A percentile compares a stretch with the other conserved stretches of the same genome.
These are phyloP conservation scores for Skeletonema menzelii DNA, from an alignment of 108 stramenopile genomes.

Conservation along the genomic window DNA sequence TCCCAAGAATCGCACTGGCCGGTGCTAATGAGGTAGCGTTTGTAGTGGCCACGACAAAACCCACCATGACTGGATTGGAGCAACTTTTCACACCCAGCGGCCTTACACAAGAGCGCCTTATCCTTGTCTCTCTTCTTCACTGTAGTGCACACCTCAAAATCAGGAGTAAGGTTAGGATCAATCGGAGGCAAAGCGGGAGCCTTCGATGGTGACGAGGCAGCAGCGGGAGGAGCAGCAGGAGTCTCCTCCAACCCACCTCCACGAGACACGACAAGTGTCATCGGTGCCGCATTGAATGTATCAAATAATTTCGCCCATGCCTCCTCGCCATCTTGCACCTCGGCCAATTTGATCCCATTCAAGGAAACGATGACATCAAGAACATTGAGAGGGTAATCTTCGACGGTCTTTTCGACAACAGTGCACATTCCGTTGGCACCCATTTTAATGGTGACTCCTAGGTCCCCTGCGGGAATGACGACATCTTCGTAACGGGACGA, in stretches of 20 bases:
- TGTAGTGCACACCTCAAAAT: background rate
- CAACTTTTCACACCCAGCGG: conserved; percentile 31
- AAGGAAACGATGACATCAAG: conserved; percentile 14
- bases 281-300: conserved; percentile 5
- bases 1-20: conserved; percentile 9
- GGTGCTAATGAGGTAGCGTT: conserved; percentile 9
- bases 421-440: conserved; percentile 1
- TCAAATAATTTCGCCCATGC: conserved; percentile 13
- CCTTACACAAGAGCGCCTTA: conserved; percentile 22
- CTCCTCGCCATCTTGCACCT: conserved; percentile 10
- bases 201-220: background rate
- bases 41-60: conserved; percentile 37
- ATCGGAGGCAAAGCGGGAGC: background rate
- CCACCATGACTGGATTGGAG: conserved; percentile 30
- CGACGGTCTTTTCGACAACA: background rate
- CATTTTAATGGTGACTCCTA: background rate
- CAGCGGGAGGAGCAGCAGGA: background rate
- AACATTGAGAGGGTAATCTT: conserved; percentile 11
- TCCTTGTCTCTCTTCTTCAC: conserved; percentile 6
- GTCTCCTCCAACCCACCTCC: background rate
- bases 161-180: background rate
- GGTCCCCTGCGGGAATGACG: background rate
- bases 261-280: background rate
- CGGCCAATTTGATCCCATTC: conserved; percentile 12
- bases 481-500: background rate